Percentiles rank a stretch among this genome's conserved stretches.
phyloP scores from a whole-genome alignment of 352 stramenopile genomes.

The Globisporangium echinulatum region DNA sequence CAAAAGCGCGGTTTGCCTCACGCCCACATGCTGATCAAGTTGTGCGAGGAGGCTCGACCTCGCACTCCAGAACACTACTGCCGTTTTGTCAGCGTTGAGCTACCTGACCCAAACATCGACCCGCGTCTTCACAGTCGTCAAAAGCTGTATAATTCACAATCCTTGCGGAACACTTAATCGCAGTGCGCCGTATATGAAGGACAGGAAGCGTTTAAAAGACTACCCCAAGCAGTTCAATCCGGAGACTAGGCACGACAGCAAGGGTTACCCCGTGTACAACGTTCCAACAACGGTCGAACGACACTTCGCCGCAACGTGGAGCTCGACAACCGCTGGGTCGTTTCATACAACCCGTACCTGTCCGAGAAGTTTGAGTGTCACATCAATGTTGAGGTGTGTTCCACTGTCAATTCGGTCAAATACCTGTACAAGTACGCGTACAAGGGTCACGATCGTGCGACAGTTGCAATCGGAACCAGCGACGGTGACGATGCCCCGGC shows the following conservation, averaged over 20 bases:
- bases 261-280: constrained; percentile 16
- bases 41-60: background rate
- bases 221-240: constrained; percentile 15
- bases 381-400: constrained; percentile 51
- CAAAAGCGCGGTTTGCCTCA: background rate
- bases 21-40: constrained; percentile 2
- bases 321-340: constrained; percentile 30
- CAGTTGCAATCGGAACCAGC: constrained; percentile 6
- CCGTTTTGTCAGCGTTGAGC: constrained; percentile 7
- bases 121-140: background rate
- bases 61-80: background rate
- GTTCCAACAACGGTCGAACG: constrained; percentile 8
- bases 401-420: constrained; percentile 25
- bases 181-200: constrained; percentile 10
- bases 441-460: constrained; percentile 34
- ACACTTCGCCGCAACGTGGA: constrained; percentile 7
- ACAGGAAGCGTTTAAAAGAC: constrained; percentile 20
- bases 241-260: background rate
- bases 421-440: constrained; percentile 63
- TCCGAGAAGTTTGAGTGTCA: constrained; percentile 48
- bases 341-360: constrained; percentile 56
- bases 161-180: constrained; percentile 6
- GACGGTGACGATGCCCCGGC: background rate
- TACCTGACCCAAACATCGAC: constrained; percentile 4
- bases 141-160: constrained; percentile 13